phyloP scores from a whole-genome alignment of 2,329 filamentous ascomycete species.

The Colletotrichum sp. region DNA sequence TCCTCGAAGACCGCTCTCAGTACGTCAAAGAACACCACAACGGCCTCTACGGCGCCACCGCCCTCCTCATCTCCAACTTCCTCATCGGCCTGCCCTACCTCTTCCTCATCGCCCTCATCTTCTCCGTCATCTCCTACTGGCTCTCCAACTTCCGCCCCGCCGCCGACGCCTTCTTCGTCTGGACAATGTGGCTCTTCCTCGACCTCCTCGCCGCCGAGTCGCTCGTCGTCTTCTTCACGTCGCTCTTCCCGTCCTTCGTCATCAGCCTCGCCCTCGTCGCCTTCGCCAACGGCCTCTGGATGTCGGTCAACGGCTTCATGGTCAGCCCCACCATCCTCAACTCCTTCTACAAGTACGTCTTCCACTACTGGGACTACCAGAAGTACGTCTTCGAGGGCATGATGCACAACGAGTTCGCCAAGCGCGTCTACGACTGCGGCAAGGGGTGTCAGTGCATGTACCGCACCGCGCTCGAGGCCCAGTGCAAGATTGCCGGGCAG shows the following conservation, averaged over 20 bases:
- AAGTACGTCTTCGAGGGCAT: slow-evolving; percentile 88
- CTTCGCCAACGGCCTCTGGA: slow-evolving; percentile 90
- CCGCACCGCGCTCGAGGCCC: slow-evolving; percentile 60
- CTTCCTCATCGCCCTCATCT: slow-evolving; percentile 78
- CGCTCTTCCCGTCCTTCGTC: slow-evolving; percentile 80
- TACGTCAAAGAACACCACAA: slow-evolving; percentile 82
- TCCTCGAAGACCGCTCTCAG: slow-evolving; percentile 76
- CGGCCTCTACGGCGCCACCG: slow-evolving; percentile 76
- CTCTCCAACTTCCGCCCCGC: slow-evolving; percentile 75
- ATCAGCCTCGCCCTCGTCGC: slow-evolving; percentile 79
- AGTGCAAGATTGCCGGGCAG: slow-evolving; percentile 74
- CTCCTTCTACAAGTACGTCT: slow-evolving; percentile 85
- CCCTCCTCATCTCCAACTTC: slow-evolving; percentile 81
- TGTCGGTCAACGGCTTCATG: slow-evolving; percentile 84
- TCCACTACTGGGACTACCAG: slow-evolving; percentile 90
- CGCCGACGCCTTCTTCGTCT: slow-evolving; percentile 73
- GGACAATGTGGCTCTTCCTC: slow-evolving; percentile 85
- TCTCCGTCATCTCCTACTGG: slow-evolving; percentile 81
- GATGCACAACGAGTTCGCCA: slow-evolving; percentile 87
- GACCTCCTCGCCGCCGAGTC: slow-evolving; percentile 84
- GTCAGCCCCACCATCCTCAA: slow-evolving; percentile 77
- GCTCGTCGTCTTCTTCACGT: slow-evolving; percentile 78
- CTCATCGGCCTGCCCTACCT: slow-evolving; percentile 82
- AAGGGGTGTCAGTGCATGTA: slow-evolving; percentile 74
- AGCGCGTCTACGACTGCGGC: slow-evolving; percentile 68